Conservation (phyloP, 768 basidiomycete genomes). For the Lactifluus volemus region DNA sequence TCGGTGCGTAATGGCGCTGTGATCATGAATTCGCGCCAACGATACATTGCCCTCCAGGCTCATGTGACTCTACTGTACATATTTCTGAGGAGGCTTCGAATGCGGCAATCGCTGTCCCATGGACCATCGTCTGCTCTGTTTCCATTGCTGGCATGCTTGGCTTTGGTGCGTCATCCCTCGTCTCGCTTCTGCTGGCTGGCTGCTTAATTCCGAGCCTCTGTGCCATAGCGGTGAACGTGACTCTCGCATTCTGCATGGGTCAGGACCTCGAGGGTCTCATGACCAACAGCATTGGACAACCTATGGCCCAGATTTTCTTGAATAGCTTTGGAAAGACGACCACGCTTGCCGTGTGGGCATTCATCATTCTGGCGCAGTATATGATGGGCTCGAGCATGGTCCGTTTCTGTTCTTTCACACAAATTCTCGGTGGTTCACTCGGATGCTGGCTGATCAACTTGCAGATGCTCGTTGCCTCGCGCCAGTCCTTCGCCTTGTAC, state of each 20-base stretch:
- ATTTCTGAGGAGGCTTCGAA: constrained; percentile 68
- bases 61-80: constrained; percentile 52
- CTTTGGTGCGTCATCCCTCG: constrained; percentile 36
- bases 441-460: neutral
- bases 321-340: constrained; percentile 40
- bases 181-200: neutral
- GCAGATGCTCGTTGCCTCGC: constrained; percentile 40
- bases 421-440: neutral
- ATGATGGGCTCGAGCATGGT: constrained; percentile 47
- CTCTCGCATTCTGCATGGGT: constrained; percentile 53
- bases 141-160: constrained; percentile 50
- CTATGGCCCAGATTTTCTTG: constrained; percentile 38
- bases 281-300: constrained; percentile 31
- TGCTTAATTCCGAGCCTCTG: neutral
- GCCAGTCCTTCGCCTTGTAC: constrained; percentile 47
- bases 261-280: constrained; percentile 35
- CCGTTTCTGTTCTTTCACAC: neutral
- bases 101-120: constrained; percentile 58
- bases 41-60: constrained; percentile 17
- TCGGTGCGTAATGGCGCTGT: constrained; percentile 25
- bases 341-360: constrained; percentile 47
- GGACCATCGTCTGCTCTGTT: constrained; percentile 53
- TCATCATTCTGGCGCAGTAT: constrained; percentile 44
- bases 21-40: neutral
- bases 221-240: constrained; percentile 39